A percentile compares a stretch with the other conserved stretches of the same genome.
Conservation (phyloP, 345 rosid species). For the Arabidopsis arenosa region DNA sequence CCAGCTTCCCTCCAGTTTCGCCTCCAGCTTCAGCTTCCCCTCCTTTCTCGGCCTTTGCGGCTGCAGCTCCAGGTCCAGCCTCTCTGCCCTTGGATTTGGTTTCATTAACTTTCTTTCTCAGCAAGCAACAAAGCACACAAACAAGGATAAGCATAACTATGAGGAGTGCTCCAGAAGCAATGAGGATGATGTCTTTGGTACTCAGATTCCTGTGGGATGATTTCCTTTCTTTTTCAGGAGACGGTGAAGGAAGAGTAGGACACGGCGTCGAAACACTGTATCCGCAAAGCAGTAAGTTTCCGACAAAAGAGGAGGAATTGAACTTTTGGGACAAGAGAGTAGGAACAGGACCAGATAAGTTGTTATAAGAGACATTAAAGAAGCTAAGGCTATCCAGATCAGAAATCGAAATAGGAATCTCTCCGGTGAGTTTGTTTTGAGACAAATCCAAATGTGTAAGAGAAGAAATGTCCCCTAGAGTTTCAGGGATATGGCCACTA, state of each 20-base stretch:
- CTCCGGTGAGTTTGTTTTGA: conserved; percentile 64
- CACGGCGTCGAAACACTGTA: conserved; percentile 63
- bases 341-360: conserved; percentile 89
- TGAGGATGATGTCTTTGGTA: conserved; percentile 74
- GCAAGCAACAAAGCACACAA: conserved; percentile 68
- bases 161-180: conserved; percentile 75
- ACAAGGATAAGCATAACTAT: conserved; percentile 60
- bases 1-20: conserved; percentile 87
- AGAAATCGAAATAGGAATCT: conserved; percentile 68
- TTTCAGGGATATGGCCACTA: conserved; percentile 63
- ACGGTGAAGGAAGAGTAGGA: conserved; percentile 52
- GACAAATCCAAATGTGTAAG: conserved; percentile 64
- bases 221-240: conserved; percentile 37
- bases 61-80: conserved; percentile 35
- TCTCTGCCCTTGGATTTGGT: conserved; percentile 52
- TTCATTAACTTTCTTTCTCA: conserved; percentile 57
- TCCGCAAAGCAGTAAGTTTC: conserved; percentile 83
- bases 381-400: conserved; percentile 56
- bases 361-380: conserved; percentile 85
- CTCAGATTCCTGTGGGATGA: conserved; percentile 54
- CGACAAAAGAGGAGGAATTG: conserved; percentile 74
- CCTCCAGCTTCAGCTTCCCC: conserved; percentile 71
- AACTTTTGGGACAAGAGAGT: conserved; percentile 65
- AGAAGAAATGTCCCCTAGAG: conserved; percentile 57
- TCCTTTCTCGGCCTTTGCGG: conserved; percentile 59